Evolutionary conservation across 345 rosid species (phyloP).

Genomic region (Acer campestre): DNA sequence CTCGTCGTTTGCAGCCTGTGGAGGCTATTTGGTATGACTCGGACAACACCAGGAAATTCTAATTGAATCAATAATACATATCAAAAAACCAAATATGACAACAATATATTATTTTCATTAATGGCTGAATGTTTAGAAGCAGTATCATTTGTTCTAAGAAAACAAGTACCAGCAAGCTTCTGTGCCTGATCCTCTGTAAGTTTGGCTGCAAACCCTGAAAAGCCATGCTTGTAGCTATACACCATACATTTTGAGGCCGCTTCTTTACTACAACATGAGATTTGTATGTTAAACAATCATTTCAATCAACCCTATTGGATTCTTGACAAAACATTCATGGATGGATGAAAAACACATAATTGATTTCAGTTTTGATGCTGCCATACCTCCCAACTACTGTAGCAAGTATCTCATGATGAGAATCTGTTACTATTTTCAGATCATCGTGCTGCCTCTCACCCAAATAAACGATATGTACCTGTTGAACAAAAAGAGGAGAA

Average conservation of each 20-base stretch:
- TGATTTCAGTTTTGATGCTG: not conserved
- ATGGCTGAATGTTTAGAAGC: not conserved
- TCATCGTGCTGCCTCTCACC: slow-evolving; percentile 56
- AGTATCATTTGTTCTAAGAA: slow-evolving; percentile 1
- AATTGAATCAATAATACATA: not conserved
- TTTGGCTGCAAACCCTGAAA: slow-evolving; percentile 78
- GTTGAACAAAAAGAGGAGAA: slow-evolving; percentile 17
- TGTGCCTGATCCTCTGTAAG: slow-evolving; percentile 62
- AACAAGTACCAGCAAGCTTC: slow-evolving; percentile 46
- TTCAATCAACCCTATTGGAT: not conserved
- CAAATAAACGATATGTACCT: slow-evolving; percentile 67
- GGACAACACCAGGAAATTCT: slow-evolving; percentile 64
- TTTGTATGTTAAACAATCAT: not conserved
- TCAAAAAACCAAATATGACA: not conserved
- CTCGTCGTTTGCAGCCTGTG: slow-evolving; percentile 65
- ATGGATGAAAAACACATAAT: not conserved
- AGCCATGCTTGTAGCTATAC: slow-evolving; percentile 74
- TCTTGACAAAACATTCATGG: not conserved
- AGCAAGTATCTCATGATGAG: slow-evolving; percentile 69
- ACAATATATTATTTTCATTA: too few relatives aligned
- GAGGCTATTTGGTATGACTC: slow-evolving; percentile 50
- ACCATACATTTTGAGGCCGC: slow-evolving; percentile 53
- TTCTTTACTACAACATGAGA: slow-evolving; percentile 53
- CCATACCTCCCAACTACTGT: slow-evolving; percentile 60
- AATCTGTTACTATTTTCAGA: slow-evolving; percentile 40